Base-by-base conservation (phyloP, 2,329 filamentous ascomycete genomes). In the Pseudonectria foliicola region DNA sequence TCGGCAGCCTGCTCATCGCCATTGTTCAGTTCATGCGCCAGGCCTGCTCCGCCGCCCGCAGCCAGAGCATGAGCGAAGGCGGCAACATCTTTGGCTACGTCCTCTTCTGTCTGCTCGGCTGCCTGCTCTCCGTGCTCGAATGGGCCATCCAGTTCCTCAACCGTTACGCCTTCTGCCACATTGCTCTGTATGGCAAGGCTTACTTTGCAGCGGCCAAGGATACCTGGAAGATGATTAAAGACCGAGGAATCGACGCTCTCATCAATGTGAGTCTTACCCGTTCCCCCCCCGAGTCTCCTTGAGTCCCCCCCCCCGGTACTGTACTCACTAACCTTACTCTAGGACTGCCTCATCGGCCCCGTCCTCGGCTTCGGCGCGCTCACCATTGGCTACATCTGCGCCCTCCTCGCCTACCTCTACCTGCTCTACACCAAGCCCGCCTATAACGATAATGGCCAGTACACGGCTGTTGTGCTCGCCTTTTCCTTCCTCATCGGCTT, bases 71-170 rank as follows among this genome's bases (percentile, higher is more conserved):
- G 2, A 64, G 68, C 0, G 63, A 81, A 6, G 85, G 86, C 2
- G 86, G 90, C 46, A 70, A 86, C 2, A 68, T 87, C 1, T 40
- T 88, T 2, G 78, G 62, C 11, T 64, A 59, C 15, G 75, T 85
- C 34, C 54, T 85, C 18, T 85, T 86, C 57, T 93, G 86, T 57
- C 57, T 87, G 31, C 62, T 94, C 1, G 75, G 80, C 10, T 95
- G 86, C 56, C 55, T 95, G 30, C 80, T 95, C 37, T 66, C 73
- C 3, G 53, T 95, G 3, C 63, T 95, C 3, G 77, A 95, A 47
- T 95, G 90, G 88, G 82, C 82, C 1, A 77, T 92, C 1, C 72
- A 87, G 45, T 92, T 95, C 53, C 71, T 95, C 63, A 96, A 96
- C 63, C 79, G 87, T 49, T 95, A 93, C 49, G 88, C 88, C 1